These are phyloP conservation scores for Ambrosiella xylebori DNA, from an alignment of 2,329 filamentous ascomycete genomes.

Conservation along the genomic window DNA sequence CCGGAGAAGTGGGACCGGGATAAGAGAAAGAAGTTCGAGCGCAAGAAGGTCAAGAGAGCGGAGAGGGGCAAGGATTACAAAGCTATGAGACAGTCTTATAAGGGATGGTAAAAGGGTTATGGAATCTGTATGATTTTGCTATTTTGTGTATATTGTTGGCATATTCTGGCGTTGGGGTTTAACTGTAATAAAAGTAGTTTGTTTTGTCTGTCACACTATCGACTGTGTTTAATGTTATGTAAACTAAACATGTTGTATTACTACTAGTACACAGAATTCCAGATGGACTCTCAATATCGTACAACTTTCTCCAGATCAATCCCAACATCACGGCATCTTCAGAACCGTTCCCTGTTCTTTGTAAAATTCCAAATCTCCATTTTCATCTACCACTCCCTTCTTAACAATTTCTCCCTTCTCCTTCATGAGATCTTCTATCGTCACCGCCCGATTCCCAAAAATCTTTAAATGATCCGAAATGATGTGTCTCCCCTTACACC, in stretches of 20 bases:
- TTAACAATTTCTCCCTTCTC: conserved; percentile 60
- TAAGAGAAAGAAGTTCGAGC: conserved; percentile 70
- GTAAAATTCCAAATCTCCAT: conserved; percentile 89
- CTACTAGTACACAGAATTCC: not conserved
- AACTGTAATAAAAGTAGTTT: conserved; percentile 2
- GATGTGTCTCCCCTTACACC: conserved; percentile 72
- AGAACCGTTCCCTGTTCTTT: conserved; percentile 22
- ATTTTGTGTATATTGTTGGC: not conserved
- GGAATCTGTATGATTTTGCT: conserved; percentile 3
- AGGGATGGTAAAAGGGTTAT: conserved; percentile 20
- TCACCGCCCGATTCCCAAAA: conserved; percentile 53
- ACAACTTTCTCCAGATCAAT: not conserved
- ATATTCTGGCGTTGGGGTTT: not conserved
- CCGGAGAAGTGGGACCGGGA: conserved; percentile 63
- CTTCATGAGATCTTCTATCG: conserved; percentile 59
- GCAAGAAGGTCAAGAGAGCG: conserved; percentile 70
- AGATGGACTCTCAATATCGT: conserved; percentile 5
- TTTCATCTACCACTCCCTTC: conserved; percentile 50
- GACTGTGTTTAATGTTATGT: conserved; percentile 18
- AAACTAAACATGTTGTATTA: no score
- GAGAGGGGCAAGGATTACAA: conserved; percentile 58
- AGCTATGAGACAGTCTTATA: conserved; percentile 55
- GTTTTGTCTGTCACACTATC: conserved; percentile 9
- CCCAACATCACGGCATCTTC: no score
- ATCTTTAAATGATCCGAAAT: conserved; percentile 78